Percentiles rank a stretch among this genome's conserved stretches.
Conservation (phyloP, 371 early-diverging fungal genomes). For the Choanephora cucurbitarum region DNA sequence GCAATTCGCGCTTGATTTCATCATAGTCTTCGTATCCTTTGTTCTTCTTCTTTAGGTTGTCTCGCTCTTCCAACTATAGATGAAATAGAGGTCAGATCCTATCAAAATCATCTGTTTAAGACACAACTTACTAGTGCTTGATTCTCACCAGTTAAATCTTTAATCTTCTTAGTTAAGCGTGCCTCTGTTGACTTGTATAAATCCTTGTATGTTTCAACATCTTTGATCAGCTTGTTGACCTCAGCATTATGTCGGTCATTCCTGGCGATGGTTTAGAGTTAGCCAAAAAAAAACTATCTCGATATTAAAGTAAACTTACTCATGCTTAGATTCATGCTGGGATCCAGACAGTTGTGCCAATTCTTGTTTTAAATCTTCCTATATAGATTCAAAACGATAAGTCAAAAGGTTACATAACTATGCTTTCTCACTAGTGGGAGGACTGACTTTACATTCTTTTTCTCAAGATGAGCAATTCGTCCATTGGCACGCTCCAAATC, state of each 20-base stretch:
- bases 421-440: no score
- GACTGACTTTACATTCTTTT: slow-evolving; percentile 61
- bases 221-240: slow-evolving; percentile 53
- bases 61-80: slow-evolving; percentile 54
- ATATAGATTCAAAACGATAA: no score
- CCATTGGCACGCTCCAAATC: slow-evolving; percentile 84
- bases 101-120: background rate
- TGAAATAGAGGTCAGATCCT: background rate
- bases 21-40: slow-evolving; percentile 74
- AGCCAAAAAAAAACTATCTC: background rate
- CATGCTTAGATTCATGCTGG: slow-evolving; percentile 11
- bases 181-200: slow-evolving; percentile 50
- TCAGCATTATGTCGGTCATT: slow-evolving; percentile 41
- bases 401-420: no score
- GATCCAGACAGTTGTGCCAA: slow-evolving; percentile 36
- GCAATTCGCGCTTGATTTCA: slow-evolving; percentile 83
- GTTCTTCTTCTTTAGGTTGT: slow-evolving; percentile 50
- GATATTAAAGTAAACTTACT: slow-evolving; percentile 22
- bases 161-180: slow-evolving; percentile 45
- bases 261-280: background rate
- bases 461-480: slow-evolving; percentile 69
- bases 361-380: slow-evolving; percentile 53
- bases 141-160: slow-evolving; percentile 52
- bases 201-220: slow-evolving; percentile 54
- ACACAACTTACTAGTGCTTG: slow-evolving; percentile 30